Evolutionary conservation across 129 eudicot species (phyloP).

Genomic region (Scalesia atractyloides): DNA sequence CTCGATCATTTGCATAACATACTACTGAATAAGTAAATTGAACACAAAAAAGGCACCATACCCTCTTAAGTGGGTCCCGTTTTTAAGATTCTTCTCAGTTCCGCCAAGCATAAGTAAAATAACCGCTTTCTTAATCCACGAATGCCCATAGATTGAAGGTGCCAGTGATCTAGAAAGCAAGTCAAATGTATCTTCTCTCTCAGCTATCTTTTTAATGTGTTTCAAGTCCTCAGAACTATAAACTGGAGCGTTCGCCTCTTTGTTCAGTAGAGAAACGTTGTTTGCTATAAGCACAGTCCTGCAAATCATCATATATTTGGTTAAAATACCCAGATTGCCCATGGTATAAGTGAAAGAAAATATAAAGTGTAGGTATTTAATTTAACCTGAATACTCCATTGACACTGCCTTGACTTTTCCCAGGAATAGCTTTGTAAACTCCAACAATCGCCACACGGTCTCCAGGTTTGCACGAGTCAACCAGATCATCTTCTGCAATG

Average conservation of each 20-base stretch:
- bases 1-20: background rate
- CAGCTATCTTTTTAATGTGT: slow-evolving; percentile 74
- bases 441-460: slow-evolving; percentile 98
- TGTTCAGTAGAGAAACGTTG: slow-evolving; percentile 81
- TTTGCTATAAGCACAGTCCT: slow-evolving; percentile 97
- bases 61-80: slow-evolving; percentile 98
- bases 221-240: slow-evolving; percentile 70
- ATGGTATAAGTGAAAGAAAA: background rate
- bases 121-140: slow-evolving; percentile 96
- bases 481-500: slow-evolving; percentile 89
- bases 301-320: slow-evolving; percentile 24
- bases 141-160: slow-evolving; percentile 95
- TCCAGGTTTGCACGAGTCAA: slow-evolving; percentile 99
- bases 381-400: slow-evolving; percentile 94
- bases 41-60: slow-evolving; percentile 23
- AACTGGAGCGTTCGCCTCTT: slow-evolving; percentile 81
- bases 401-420: slow-evolving; percentile 88
- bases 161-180: slow-evolving; percentile 93
- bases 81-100: slow-evolving; percentile 88
- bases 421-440: slow-evolving; percentile 92
- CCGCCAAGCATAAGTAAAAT: slow-evolving; percentile 94
- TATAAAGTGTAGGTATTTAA: background rate
- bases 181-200: slow-evolving; percentile 84
- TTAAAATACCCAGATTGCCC: slow-evolving; percentile 11
- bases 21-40: background rate